Conservation (phyloP, 176 grass and related monocot genomes). For the Zoysia pacifica region DNA sequence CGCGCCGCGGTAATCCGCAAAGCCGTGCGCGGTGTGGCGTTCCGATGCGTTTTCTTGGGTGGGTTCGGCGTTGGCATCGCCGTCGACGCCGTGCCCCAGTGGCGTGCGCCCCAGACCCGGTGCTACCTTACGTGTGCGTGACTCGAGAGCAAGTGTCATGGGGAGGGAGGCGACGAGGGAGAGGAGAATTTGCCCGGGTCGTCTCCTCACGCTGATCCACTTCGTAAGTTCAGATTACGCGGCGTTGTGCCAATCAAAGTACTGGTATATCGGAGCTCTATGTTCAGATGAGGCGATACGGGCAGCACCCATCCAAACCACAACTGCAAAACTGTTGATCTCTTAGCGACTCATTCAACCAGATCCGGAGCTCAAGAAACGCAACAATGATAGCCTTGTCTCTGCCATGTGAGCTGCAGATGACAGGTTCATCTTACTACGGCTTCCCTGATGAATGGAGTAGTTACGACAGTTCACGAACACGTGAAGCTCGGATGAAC, state of each 20-base stretch:
- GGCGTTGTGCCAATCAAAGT: neutral
- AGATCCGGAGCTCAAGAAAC: neutral
- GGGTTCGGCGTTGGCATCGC: slow-evolving; percentile 3
- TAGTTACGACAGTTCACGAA: slow-evolving; percentile 8
- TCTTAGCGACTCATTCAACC: neutral
- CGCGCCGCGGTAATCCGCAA: slow-evolving; percentile 5
- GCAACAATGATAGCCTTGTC: neutral
- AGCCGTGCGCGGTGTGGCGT: slow-evolving; percentile 18
- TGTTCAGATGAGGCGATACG: neutral
- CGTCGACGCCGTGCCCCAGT: neutral
- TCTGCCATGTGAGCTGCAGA: neutral
- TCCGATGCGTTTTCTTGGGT: neutral
- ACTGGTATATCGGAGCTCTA: no score
- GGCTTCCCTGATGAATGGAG: neutral
- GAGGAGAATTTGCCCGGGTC: neutral
- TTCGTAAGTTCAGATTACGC: neutral
- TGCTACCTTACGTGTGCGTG: slow-evolving; percentile 35
- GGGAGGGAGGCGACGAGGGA: neutral
- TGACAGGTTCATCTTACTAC: neutral
- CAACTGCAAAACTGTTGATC: neutral
- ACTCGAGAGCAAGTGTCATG: slow-evolving; percentile 22
- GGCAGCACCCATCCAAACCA: neutral
- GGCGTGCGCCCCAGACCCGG: slow-evolving; percentile 14
- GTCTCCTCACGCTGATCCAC: slow-evolving; percentile 4
- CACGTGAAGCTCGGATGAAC: neutral